phyloP scores from a whole-genome alignment of 805 yeast genomes.

The Candida verbasci region DNA sequence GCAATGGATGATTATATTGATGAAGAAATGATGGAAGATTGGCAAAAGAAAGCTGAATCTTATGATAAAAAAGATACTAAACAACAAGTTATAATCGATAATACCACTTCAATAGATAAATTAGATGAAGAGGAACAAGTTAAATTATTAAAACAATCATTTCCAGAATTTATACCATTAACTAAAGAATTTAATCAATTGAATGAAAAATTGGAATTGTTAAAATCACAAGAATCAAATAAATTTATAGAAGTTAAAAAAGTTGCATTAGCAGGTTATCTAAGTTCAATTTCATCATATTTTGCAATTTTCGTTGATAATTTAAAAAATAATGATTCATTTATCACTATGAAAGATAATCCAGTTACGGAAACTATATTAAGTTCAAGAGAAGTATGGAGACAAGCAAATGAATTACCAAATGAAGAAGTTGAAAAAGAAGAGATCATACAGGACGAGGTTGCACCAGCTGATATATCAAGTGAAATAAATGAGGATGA shows the following conservation, averaged over 20 bases:
- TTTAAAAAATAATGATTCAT: slow-evolving; percentile 48
- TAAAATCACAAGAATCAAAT: slow-evolving; percentile 12
- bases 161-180: slow-evolving; percentile 83
- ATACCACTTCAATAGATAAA: slow-evolving; percentile 28
- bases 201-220: slow-evolving; percentile 13
- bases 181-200: slow-evolving; percentile 49
- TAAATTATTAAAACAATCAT: slow-evolving; percentile 52
- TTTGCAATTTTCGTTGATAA: slow-evolving; percentile 68
- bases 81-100: slow-evolving; percentile 30
- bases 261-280: slow-evolving; percentile 71
- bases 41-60: slow-evolving; percentile 57
- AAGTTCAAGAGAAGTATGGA: slow-evolving; percentile 82
- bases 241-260: slow-evolving; percentile 48
- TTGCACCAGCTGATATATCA: slow-evolving; percentile 10
- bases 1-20: slow-evolving; percentile 60
- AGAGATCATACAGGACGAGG: not conserved
- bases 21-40: slow-evolving; percentile 74
- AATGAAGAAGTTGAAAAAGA: slow-evolving; percentile 13
- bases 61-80: slow-evolving; percentile 24
- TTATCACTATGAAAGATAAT: slow-evolving; percentile 69
- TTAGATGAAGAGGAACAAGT: slow-evolving; percentile 52
- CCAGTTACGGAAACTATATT: slow-evolving; percentile 86
- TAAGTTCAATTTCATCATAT: slow-evolving; percentile 75
- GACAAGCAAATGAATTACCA: slow-evolving; percentile 64
- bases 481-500: slow-evolving; percentile 13